These are phyloP conservation scores for Cercospora janseana DNA, from an alignment of 2,329 filamentous ascomycete genomes.

Conservation along the genomic window DNA sequence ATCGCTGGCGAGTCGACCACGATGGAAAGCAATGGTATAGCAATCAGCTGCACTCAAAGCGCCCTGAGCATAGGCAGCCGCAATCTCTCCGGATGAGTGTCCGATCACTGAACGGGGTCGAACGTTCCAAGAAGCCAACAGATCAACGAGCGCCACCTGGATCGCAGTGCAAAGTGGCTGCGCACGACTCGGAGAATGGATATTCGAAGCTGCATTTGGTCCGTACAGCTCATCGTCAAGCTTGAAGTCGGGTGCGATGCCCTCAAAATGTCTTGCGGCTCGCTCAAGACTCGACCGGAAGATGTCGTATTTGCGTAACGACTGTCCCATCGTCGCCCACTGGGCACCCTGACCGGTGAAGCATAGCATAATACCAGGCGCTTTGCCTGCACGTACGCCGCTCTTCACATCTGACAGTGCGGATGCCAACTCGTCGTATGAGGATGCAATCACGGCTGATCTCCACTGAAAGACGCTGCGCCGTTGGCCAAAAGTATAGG, in stretches of 20 bases:
- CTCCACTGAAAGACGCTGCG: neutral
- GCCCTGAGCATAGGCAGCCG: conserved; percentile 35
- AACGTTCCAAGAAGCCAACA: conserved; percentile 23
- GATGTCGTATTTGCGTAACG: conserved; percentile 22
- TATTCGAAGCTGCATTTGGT: conserved; percentile 40
- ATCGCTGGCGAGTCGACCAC: conserved; percentile 15
- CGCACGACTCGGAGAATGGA: conserved; percentile 38
- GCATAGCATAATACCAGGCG: neutral
- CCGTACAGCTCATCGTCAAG: conserved; percentile 41
- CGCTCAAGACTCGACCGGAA: neutral
- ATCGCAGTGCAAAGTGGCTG: conserved; percentile 22
- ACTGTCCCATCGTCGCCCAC: conserved; percentile 17
- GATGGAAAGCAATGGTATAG: conserved; percentile 26
- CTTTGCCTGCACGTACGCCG: neutral
- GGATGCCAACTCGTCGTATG: neutral
- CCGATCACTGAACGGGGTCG: conserved; percentile 27
- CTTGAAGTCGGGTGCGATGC: neutral
- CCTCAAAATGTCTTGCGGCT: neutral
- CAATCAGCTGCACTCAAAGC: neutral
- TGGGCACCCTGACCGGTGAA: conserved; percentile 25
- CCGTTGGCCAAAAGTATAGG: neutral
- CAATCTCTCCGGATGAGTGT: conserved; percentile 39
- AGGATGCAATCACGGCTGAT: neutral
- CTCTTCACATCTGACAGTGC: neutral
- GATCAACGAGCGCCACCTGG: conserved; percentile 19